phyloP scores from a whole-genome alignment of 2,329 filamentous ascomycete genomes.

The Apiospora sp. region DNA sequence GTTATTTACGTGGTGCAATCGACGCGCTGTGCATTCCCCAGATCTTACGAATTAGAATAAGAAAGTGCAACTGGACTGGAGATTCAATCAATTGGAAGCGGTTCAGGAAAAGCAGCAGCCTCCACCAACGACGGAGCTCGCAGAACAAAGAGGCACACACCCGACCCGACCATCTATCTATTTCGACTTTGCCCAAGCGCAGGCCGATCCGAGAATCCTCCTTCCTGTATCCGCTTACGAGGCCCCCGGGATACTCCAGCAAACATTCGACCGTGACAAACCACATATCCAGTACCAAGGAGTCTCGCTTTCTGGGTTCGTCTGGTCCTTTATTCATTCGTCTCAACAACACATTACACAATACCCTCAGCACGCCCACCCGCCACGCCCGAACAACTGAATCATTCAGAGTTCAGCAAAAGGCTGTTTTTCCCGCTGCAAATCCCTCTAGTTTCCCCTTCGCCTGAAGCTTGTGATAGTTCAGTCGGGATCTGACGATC shows the following conservation, averaged over 20 bases:
- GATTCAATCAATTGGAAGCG: background rate
- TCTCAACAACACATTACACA: constrained; percentile 1
- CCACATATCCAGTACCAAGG: constrained; percentile 14
- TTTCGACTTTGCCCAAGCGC: constrained; percentile 1
- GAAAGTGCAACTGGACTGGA: background rate
- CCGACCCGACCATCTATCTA: background rate
- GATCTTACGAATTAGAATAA: background rate
- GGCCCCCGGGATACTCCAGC: constrained; percentile 9
- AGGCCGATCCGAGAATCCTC: constrained; percentile 10
- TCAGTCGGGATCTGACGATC: constrained; percentile 17
- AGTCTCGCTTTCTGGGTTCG: constrained; percentile 9
- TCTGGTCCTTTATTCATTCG: constrained; percentile 15
- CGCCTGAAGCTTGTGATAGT: constrained; percentile 19
- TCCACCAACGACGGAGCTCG: constrained; percentile 9
- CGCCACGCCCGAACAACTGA: background rate
- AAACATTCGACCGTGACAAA: constrained; percentile 19
- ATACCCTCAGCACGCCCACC: background rate
- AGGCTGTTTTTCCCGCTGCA: background rate
- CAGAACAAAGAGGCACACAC: constrained; percentile 1
- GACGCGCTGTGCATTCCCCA: background rate
- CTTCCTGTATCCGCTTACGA: constrained; percentile 14
- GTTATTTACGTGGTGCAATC: background rate
- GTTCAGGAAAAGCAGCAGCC: background rate
- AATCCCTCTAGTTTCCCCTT: constrained; percentile 12
- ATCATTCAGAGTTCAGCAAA: constrained; percentile 18